Evolutionary conservation across 352 stramenopile genomes (phyloP).

Genomic region (Phytophthora sansomeana): DNA sequence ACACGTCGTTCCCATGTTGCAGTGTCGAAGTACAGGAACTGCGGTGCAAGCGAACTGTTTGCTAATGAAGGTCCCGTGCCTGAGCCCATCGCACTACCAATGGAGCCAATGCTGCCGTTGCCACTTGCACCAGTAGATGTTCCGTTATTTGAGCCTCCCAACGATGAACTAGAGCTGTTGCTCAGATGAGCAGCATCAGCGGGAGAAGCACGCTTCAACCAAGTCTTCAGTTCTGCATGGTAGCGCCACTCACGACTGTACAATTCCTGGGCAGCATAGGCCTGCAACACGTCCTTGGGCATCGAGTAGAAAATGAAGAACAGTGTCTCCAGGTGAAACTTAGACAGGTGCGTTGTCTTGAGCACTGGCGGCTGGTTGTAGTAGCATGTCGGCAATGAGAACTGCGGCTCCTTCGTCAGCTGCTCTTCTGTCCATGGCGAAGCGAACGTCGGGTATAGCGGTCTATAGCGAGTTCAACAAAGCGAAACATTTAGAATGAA

Average conservation of each 20-base stretch:
- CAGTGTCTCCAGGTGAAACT: slow-evolving; percentile 98
- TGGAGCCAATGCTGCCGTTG: slow-evolving; percentile 68
- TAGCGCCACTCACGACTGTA: slow-evolving; percentile 97
- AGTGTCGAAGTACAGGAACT: slow-evolving; percentile 97
- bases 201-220: slow-evolving; percentile 92
- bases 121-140: slow-evolving; percentile 31
- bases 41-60: slow-evolving; percentile 55
- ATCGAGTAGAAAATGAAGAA: slow-evolving; percentile 99
- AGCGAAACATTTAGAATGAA: background rate
- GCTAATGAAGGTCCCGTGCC: slow-evolving; percentile 39
- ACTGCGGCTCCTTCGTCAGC: slow-evolving; percentile 85
- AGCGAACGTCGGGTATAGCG: slow-evolving; percentile 83
- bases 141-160: slow-evolving; percentile 35
- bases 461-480: slow-evolving; percentile 34
- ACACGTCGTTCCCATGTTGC: slow-evolving; percentile 94
- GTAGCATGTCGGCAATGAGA: slow-evolving; percentile 87
- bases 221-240: slow-evolving; percentile 97
- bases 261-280: slow-evolving; percentile 89
- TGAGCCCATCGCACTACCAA: slow-evolving; percentile 62
- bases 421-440: slow-evolving; percentile 81
- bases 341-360: slow-evolving; percentile 97
- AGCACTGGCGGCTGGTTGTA: slow-evolving; percentile 96
- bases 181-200: slow-evolving; percentile 68
- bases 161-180: slow-evolving; percentile 40
- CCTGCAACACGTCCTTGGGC: slow-evolving; percentile 97